Evolutionary conservation across 306 rosid genomes (phyloP).

Genomic region (Glycyrrhiza uralensis): DNA sequence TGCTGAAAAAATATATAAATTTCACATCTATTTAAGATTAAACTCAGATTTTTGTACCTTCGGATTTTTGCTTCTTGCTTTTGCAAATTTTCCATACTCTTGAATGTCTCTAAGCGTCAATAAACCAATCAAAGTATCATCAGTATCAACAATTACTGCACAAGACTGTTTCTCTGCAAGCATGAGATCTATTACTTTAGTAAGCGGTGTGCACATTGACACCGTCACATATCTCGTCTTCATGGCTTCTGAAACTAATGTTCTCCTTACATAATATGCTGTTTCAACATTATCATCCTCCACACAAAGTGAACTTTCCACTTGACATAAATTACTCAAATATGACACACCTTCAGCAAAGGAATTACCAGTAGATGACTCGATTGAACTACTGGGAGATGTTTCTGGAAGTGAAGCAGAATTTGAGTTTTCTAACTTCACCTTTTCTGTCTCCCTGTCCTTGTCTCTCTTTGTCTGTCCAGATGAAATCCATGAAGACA

Average conservation of each 20-base stretch:
- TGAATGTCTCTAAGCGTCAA: conserved; percentile 72
- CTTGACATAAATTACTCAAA: conserved; percentile 55
- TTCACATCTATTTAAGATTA: conserved; percentile 13
- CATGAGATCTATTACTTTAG: conserved; percentile 77
- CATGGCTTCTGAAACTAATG: conserved; percentile 86
- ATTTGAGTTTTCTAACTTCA: conserved; percentile 23
- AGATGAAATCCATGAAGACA: conserved; percentile 90
- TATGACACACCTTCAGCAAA: conserved; percentile 34
- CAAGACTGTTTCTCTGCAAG: conserved; percentile 81
- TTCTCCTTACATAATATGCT: conserved; percentile 41
- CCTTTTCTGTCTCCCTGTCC: conserved; percentile 28
- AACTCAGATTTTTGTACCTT: conserved; percentile 51
- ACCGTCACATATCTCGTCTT: conserved; percentile 70
- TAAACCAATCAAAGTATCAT: conserved; percentile 66
- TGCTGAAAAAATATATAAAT: background rate
- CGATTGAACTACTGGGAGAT: conserved; percentile 31
- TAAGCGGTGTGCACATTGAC: conserved; percentile 57
- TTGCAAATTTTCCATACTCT: conserved; percentile 55
- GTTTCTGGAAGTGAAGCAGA: conserved; percentile 36
- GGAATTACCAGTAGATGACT: conserved; percentile 37
- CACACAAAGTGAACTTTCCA: conserved; percentile 71
- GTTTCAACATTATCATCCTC: conserved; percentile 45
- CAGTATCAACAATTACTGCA: conserved; percentile 71
- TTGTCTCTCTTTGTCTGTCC: conserved; percentile 62
- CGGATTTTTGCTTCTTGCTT: conserved; percentile 47